Conservation (phyloP, 768 basidiomycete genomes). For the Lactarius quietus region DNA sequence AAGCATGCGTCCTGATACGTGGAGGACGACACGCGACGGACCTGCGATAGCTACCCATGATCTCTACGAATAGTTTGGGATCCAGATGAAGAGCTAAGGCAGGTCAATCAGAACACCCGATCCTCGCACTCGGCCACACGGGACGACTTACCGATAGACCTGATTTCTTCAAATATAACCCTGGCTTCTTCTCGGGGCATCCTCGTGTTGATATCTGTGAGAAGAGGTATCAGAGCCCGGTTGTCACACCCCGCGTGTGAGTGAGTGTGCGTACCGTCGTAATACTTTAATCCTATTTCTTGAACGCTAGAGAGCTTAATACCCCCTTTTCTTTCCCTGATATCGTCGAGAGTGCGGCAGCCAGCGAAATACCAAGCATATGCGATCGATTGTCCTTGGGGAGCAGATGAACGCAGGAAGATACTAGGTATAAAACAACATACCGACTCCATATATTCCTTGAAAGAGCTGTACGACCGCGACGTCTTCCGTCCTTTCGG, state of each 20-base stretch:
- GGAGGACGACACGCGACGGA: slow-evolving; percentile 28
- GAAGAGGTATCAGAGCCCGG: slow-evolving; percentile 1
- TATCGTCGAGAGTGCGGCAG: slow-evolving; percentile 74
- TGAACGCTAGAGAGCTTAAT: slow-evolving; percentile 58
- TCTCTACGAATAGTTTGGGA: slow-evolving; percentile 64
- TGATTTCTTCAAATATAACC: slow-evolving; percentile 68
- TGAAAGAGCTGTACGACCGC: slow-evolving; percentile 55
- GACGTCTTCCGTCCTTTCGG: slow-evolving; percentile 65
- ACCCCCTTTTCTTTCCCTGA: slow-evolving; percentile 55
- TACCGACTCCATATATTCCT: slow-evolving; percentile 86
- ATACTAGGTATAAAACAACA: slow-evolving; percentile 25
- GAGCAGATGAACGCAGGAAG: background rate
- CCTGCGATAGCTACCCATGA: slow-evolving; percentile 92
- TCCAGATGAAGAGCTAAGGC: slow-evolving; percentile 65
- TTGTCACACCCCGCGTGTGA: background rate
- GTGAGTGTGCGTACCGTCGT: slow-evolving; percentile 50
- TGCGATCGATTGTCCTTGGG: slow-evolving; percentile 59
- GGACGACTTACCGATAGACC: slow-evolving; percentile 53
- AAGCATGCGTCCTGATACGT: background rate
- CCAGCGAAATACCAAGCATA: slow-evolving; percentile 72
- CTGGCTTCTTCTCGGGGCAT: slow-evolving; percentile 83
- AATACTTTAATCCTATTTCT: slow-evolving; percentile 63
- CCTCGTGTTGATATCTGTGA: slow-evolving; percentile 68
- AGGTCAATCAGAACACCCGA: background rate
- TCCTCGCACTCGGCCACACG: background rate